phyloP scores from a whole-genome alignment of 768 basidiomycete genomes.

The Lenzites betulinus region DNA sequence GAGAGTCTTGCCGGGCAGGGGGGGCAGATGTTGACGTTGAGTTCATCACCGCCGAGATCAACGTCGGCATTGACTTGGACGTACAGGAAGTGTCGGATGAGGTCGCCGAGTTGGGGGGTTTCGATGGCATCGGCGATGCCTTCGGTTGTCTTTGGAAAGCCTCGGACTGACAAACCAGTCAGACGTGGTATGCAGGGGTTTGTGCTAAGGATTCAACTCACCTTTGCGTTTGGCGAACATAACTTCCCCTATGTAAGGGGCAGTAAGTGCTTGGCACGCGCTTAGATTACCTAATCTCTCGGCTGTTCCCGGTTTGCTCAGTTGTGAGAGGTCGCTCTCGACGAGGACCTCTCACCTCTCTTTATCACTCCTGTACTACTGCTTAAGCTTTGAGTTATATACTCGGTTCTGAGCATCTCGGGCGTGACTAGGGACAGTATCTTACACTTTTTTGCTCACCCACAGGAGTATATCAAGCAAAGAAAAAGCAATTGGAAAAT shows the following conservation, averaged over 20 bases:
- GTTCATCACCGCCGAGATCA: neutral
- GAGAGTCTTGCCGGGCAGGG: neutral
- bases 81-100: neutral
- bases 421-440: too few species aligned
- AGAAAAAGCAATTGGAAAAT: too few species aligned
- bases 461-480: too few species aligned
- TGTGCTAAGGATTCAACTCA: neutral
- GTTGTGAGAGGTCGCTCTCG: too few species aligned
- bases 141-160: neutral
- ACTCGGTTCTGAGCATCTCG: too few species aligned
- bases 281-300: too few species aligned
- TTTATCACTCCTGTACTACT: too few species aligned
- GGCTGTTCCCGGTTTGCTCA: too few species aligned
- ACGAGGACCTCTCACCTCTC: too few species aligned
- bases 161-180: neutral
- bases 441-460: too few species aligned
- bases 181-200: neutral
- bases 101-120: neutral
- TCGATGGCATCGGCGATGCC: neutral
- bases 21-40: neutral
- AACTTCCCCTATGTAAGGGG: neutral
- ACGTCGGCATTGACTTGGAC: neutral
- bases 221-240: neutral
- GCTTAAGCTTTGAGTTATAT: too few species aligned
- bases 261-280: too few species aligned